Base-by-base conservation (phyloP, 2,329 filamentous ascomycete species). In the Xylaria sp. region DNA sequence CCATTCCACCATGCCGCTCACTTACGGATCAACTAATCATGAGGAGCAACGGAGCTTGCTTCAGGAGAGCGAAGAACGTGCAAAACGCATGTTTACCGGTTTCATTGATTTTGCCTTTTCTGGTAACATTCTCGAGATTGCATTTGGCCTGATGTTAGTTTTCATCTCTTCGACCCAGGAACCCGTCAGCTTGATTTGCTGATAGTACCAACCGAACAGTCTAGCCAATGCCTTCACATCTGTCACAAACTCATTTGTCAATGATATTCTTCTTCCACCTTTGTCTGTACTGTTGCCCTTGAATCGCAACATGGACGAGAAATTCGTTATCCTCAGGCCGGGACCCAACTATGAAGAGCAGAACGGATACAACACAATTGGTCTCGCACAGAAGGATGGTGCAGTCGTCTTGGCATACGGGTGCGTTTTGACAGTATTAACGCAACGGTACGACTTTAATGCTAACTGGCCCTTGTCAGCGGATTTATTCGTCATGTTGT, bases 71-170 rank as follows among this genome's bases (percentile, higher is more conserved):
- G 80, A 84, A 69, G 79, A 82, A 63, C 81, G 81, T 62, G 85
- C 86, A 28, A 81, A 82, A 70, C 82, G 83, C 67, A 80, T 87
- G 65, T 89, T 87, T 82, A 81, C 87, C 40, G 89, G 89, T 46
- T 93, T 93, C 77, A 78, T 89, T 72, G 90, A 92, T 77, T 93
- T 93, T 79, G 90, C 90, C 0, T 86, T 92, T 63, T 88, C 91
- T 71, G 91, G 92, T 66, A 93, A 93, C 73, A 91, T 93, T 57
- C 84, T 93, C 31, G 89, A 93, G 78, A 91, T 93, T 67, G 91
- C 91, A 17, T 89, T 93, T 73, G 91, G 91, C 72, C 81, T 93
- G 71, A 93, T 93, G 90, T 92, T 76, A 78, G 83, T 79, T 23
- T 23, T 26, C n/a, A 17, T 31, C 7, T 53, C 20, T 59, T 20